Conservation (phyloP, 768 basidiomycete species). For the Tricholoma sp. region DNA sequence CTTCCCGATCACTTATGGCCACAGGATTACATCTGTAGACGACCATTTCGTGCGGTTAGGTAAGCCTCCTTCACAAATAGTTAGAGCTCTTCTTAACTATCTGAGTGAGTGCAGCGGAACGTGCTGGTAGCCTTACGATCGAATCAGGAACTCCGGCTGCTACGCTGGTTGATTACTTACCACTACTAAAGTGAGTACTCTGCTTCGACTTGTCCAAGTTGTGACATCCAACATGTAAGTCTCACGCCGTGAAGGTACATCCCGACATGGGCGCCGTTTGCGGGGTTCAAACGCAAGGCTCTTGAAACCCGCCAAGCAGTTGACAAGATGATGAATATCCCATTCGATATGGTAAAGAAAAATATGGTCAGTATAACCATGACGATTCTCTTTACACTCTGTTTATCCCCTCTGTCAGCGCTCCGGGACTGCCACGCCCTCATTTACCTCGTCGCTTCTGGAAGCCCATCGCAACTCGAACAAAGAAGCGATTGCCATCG, state of each 20-base stretch:
- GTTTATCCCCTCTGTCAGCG: slow-evolving; percentile 23
- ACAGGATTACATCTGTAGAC: slow-evolving; percentile 37
- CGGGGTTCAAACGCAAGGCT: slow-evolving; percentile 42
- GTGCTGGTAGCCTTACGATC: slow-evolving; percentile 40
- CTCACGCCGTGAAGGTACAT: slow-evolving; percentile 30
- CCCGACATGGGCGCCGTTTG: slow-evolving; percentile 46
- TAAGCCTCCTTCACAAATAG: slow-evolving; percentile 15
- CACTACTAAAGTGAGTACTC: slow-evolving; percentile 32
- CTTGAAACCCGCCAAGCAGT: slow-evolving; percentile 38
- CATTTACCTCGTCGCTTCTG: slow-evolving; percentile 41
- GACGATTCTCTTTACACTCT: background rate
- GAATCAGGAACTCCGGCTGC: slow-evolving; percentile 42
- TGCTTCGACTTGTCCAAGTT: background rate
- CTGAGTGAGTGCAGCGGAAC: slow-evolving; percentile 29
- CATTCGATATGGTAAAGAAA: slow-evolving; percentile 45
- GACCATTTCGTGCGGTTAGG: slow-evolving; percentile 41
- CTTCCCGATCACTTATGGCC: slow-evolving; percentile 44
- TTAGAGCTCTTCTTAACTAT: slow-evolving; percentile 1
- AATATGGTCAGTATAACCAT: slow-evolving; percentile 34
- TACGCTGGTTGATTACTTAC: slow-evolving; percentile 46
- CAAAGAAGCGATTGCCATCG: slow-evolving; percentile 28
- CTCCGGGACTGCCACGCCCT: slow-evolving; percentile 37
- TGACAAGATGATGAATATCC: slow-evolving; percentile 43
- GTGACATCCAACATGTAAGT: background rate
- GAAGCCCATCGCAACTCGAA: slow-evolving; percentile 31